A percentile compares a stretch with the other conserved stretches of the same genome.
Conservation (phyloP, 176 grass and related monocot genomes). For the Cenchrus fungigraminus region DNA sequence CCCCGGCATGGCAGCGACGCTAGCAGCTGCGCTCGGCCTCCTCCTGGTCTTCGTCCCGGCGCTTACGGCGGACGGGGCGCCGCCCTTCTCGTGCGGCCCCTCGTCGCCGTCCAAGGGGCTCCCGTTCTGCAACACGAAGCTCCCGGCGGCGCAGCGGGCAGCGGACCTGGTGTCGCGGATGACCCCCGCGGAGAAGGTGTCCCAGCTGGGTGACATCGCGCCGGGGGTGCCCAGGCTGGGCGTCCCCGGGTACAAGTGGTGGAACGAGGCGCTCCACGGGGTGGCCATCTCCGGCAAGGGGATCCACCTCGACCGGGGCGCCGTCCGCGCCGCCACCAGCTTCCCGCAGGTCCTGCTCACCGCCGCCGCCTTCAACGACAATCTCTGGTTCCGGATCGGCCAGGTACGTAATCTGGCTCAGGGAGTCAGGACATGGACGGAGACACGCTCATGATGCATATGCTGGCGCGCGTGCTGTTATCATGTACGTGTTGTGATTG, state of each 20-base stretch:
- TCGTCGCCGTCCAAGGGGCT: not conserved
- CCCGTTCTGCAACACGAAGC: constrained; percentile 54
- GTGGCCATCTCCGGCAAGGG: constrained; percentile 65
- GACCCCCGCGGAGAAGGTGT: constrained; percentile 61
- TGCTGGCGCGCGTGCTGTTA: not conserved
- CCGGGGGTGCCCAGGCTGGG: constrained; percentile 49
- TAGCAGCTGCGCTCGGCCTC: not conserved
- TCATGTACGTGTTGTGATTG: not conserved
- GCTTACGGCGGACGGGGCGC: not conserved
- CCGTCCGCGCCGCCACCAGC: constrained; percentile 59
- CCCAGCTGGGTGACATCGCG: constrained; percentile 58
- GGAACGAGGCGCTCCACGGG: constrained; percentile 80
- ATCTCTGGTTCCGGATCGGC: constrained; percentile 73
- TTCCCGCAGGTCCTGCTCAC: constrained; percentile 81
- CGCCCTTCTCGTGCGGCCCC: constrained; percentile 60
- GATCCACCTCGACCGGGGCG: constrained; percentile 30
- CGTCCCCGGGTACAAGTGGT: constrained; percentile 76
- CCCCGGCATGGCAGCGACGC: not conserved
- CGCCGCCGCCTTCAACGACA: constrained; percentile 70
- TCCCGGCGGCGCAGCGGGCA: constrained; percentile 36
- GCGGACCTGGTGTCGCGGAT: constrained; percentile 62
- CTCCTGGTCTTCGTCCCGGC: not conserved
- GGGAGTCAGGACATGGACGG: not conserved
- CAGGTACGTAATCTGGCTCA: constrained; percentile 38
- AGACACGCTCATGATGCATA: not conserved